Evolutionary conservation across 257 asterid genomes (phyloP).

Genomic region (Osmanthus fragrans): DNA sequence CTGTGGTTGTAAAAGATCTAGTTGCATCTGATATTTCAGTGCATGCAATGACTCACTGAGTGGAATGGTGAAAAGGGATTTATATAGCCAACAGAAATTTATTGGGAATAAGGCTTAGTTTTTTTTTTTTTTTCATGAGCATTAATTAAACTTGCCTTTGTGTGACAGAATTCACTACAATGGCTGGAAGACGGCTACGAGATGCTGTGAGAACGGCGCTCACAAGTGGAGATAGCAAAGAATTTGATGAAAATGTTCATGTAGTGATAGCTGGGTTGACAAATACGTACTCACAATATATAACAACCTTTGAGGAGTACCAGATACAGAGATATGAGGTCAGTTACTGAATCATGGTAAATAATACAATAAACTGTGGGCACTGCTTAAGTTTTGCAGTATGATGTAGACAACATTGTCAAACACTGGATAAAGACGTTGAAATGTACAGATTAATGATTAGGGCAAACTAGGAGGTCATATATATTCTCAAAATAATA

Average conservation of each 20-base stretch:
- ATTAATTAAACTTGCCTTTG: background rate
- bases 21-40: background rate
- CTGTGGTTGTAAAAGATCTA: background rate
- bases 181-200: slow-evolving; percentile 98
- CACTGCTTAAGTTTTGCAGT: slow-evolving; percentile 4
- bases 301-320: slow-evolving; percentile 91
- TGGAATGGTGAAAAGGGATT: background rate
- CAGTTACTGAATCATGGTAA: slow-evolving; percentile 26
- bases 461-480: background rate
- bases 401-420: background rate
- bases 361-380: background rate
- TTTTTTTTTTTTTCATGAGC: background rate
- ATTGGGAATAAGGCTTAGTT: background rate
- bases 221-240: slow-evolving; percentile 43
- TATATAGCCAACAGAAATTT: background rate
- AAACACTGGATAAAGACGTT: background rate
- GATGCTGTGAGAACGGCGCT: slow-evolving; percentile 77
- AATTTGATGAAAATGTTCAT: slow-evolving; percentile 58
- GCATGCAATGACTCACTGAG: background rate
- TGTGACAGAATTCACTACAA: slow-evolving; percentile 81
- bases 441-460: background rate
- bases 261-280: slow-evolving; percentile 94
- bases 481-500: background rate
- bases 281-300: slow-evolving; percentile 88
- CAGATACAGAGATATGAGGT: slow-evolving; percentile 98